Conservation (phyloP, 768 basidiomycete species). For the Mycena kentingensis region DNA sequence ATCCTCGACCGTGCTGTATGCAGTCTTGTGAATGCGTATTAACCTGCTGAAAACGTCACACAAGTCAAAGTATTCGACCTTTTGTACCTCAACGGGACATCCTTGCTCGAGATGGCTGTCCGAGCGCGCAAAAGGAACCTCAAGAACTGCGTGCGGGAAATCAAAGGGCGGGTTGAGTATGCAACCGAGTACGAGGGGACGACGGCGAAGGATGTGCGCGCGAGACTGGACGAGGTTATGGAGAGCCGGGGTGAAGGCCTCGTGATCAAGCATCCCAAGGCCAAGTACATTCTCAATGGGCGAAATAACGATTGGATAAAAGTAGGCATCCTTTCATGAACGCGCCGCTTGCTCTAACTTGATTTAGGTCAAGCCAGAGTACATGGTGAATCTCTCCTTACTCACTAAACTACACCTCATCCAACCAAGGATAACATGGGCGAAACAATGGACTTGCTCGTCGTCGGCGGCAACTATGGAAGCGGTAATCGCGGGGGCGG, state of each 20-base stretch:
- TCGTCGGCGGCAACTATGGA: constrained; percentile 93
- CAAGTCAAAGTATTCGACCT: constrained; percentile 97
- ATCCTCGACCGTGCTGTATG: constrained; percentile 90
- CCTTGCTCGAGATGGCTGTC: constrained; percentile 71
- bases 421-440: constrained; percentile 77
- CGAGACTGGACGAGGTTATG: constrained; percentile 82
- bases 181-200: constrained; percentile 70
- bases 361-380: constrained; percentile 78
- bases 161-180: constrained; percentile 83
- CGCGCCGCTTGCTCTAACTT: not conserved
- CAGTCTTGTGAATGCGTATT: constrained; percentile 22
- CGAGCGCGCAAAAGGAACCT: constrained; percentile 81
- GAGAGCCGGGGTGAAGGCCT: constrained; percentile 87
- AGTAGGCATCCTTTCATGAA: constrained; percentile 37
- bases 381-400: constrained; percentile 56
- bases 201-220: constrained; percentile 79
- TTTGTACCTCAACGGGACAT: constrained; percentile 83
- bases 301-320: constrained; percentile 95
- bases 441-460: constrained; percentile 89
- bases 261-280: constrained; percentile 83
- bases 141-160: constrained; percentile 61
- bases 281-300: constrained; percentile 83
- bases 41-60: not conserved
- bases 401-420: not conserved
- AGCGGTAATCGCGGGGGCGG: constrained; percentile 83